Conservation (phyloP, 1,139 yeast genomes). For the Scheffersomyces illinoinensis region DNA sequence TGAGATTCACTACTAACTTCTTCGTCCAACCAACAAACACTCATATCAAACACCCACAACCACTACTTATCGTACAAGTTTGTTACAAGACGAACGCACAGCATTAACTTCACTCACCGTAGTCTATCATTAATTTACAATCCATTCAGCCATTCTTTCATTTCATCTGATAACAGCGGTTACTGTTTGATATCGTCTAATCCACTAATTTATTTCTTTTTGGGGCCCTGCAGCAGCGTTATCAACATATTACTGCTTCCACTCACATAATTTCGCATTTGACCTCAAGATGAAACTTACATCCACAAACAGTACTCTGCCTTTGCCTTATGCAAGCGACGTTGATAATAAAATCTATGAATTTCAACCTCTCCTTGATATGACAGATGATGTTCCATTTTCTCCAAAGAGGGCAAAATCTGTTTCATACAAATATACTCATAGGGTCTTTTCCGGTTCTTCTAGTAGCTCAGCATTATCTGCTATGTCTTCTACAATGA, state of each 20-base stretch:
- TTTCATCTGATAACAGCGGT: neutral
- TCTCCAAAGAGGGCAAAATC: slow-evolving; percentile 10
- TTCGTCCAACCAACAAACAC: neutral
- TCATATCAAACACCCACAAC: neutral
- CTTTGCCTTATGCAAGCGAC: slow-evolving; percentile 23
- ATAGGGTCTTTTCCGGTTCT: neutral
- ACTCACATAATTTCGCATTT: neutral
- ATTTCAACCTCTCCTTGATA: slow-evolving; percentile 15
- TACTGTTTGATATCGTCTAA: neutral
- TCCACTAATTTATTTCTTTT: neutral
- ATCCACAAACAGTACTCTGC: slow-evolving; percentile 20
- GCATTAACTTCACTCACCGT: slow-evolving; percentile 5
- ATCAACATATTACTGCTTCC: neutral
- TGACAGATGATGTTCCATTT: slow-evolving; percentile 4
- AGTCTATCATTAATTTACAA: slow-evolving; percentile 5
- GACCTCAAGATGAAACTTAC: neutral
- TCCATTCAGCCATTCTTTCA: neutral
- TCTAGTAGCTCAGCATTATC: slow-evolving; percentile 2
- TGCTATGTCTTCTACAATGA: slow-evolving; percentile 5
- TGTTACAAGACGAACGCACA: neutral
- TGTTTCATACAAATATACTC: slow-evolving; percentile 1
- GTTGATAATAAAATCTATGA: slow-evolving; percentile 26
- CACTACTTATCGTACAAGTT: neutral
- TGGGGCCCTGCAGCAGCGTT: neutral
- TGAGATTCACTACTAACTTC: neutral